phyloP scores from a whole-genome alignment of 169 alveolate species.

The Plasmodium adleri region DNA sequence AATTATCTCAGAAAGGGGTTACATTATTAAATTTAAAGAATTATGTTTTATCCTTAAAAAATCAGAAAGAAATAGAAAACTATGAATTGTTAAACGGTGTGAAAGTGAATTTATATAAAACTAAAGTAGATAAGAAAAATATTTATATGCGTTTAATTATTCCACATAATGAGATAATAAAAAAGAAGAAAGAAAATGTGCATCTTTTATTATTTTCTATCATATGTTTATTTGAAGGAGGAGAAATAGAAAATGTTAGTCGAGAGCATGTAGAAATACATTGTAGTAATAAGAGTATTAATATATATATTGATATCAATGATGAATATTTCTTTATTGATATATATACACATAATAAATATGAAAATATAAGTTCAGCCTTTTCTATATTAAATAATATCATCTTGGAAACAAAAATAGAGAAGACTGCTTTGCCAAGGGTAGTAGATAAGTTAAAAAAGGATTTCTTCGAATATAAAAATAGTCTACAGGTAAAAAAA shows the following conservation, averaged over 20 bases:
- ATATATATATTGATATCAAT: slow-evolving; percentile 84
- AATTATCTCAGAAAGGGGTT: not conserved
- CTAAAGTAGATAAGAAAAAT: slow-evolving; percentile 54
- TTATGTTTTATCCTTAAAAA: slow-evolving; percentile 9
- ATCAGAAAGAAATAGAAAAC: slow-evolving; percentile 43
- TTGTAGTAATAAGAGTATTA: slow-evolving; percentile 85
- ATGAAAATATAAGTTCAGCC: slow-evolving; percentile 65
- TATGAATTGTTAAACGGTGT: slow-evolving; percentile 53
- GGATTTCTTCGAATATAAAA: slow-evolving; percentile 83
- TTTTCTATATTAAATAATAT: slow-evolving; percentile 59
- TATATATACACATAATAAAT: slow-evolving; percentile 78
- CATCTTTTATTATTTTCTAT: slow-evolving; percentile 54
- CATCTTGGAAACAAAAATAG: slow-evolving; percentile 56
- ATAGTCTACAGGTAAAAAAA: slow-evolving; percentile 68
- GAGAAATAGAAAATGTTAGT: slow-evolving; percentile 86
- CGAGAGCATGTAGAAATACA: slow-evolving; percentile 89
- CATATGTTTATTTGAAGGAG: slow-evolving; percentile 89
- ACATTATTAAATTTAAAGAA: slow-evolving; percentile 10
- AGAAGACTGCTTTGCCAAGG: slow-evolving; percentile 70
- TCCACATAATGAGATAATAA: slow-evolving; percentile 65
- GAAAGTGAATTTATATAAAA: slow-evolving; percentile 54
- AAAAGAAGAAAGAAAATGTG: slow-evolving; percentile 33
- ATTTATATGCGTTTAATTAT: slow-evolving; percentile 54
- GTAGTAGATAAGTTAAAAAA: slow-evolving; percentile 80
- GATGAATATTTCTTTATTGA: slow-evolving; percentile 86